A percentile compares a stretch with the other conserved stretches of the same genome.
phyloP scores from a whole-genome alignment of 805 yeast species.

The Kodamaea neixiangensis region DNA sequence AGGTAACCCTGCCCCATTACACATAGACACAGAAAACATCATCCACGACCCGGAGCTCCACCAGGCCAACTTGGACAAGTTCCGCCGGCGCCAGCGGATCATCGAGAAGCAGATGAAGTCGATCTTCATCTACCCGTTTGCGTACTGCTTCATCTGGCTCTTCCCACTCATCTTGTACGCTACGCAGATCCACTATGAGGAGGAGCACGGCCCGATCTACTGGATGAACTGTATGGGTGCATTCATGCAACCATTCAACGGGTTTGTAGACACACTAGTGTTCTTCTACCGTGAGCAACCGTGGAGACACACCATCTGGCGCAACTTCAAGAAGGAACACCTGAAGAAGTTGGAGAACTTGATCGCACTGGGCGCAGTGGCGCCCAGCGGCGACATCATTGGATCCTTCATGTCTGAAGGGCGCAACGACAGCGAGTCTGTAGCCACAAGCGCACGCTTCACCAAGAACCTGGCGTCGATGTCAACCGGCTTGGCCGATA shows the following conservation, averaged over 20 bases:
- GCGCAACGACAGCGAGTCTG: slow-evolving; percentile 19
- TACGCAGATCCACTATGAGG: slow-evolving; percentile 52
- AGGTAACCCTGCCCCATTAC: slow-evolving; percentile 1
- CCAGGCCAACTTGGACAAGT: slow-evolving; percentile 58
- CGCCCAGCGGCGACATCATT: not conserved
- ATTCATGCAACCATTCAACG: slow-evolving; percentile 77
- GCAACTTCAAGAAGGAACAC: slow-evolving; percentile 38
- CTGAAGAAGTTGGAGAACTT: slow-evolving; percentile 26
- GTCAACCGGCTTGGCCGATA: slow-evolving; percentile 23
- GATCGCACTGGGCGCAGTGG: not conserved
- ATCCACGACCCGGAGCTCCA: slow-evolving; percentile 48
- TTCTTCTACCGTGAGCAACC: slow-evolving; percentile 79
- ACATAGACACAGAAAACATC: slow-evolving; percentile 21
- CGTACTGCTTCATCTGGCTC: slow-evolving; percentile 79
- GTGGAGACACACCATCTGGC: slow-evolving; percentile 57
- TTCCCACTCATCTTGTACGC: slow-evolving; percentile 73
- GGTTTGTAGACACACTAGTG: slow-evolving; percentile 74
- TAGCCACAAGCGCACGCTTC: slow-evolving; percentile 26
- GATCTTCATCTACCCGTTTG: slow-evolving; percentile 80
- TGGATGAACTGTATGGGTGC: slow-evolving; percentile 73
- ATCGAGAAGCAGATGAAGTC: slow-evolving; percentile 78
- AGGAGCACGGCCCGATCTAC: slow-evolving; percentile 50
- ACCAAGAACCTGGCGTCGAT: slow-evolving; percentile 31
- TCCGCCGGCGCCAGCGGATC: slow-evolving; percentile 61
- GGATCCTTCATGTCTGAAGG: not conserved